These are phyloP conservation scores for Mycosphaerella sp. DNA, from an alignment of 2,329 filamentous ascomycete species.

Conservation along the genomic window DNA sequence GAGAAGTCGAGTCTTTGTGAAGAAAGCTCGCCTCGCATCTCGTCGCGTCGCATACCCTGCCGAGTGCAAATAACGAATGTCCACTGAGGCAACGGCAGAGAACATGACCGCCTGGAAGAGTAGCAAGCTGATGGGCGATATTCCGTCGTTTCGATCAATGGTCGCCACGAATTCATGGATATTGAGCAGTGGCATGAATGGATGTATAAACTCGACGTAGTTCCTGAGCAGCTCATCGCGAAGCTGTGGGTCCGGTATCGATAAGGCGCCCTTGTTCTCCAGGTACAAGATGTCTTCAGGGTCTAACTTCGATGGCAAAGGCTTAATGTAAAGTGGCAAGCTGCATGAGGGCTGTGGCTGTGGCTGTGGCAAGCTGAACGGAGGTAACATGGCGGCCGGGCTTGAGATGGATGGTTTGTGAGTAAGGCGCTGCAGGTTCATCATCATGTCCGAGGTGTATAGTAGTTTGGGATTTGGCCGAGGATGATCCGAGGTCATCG, in stretches of 20 bases:
- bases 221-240: conserved; percentile 75
- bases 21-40: conserved; percentile 79
- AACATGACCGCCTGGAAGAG: conserved; percentile 96
- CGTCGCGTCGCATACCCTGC: conserved; percentile 75
- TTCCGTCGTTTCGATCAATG: conserved; percentile 62
- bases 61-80: conserved; percentile 66
- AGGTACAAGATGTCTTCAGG: conserved; percentile 79
- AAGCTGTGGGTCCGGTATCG: conserved; percentile 62
- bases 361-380: conserved; percentile 23
- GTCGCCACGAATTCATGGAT: conserved; percentile 55
- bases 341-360: conserved; percentile 32
- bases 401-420: conserved; percentile 26
- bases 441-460: conserved; percentile 29
- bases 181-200: conserved; percentile 85
- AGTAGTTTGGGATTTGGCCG: conserved; percentile 16
- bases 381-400: conserved; percentile 22
- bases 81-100: conserved; percentile 79
- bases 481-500: conserved; percentile 15
- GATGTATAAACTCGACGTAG: conserved; percentile 85
- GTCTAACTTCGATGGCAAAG: conserved; percentile 69
- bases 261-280: conserved; percentile 74
- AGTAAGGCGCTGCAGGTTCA: conserved; percentile 29
- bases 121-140: conserved; percentile 69
- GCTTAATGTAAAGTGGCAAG: conserved; percentile 67
- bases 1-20: conserved; percentile 77